These are phyloP conservation scores for Stephanodiscus triporus DNA, from an alignment of 108 stramenopile species.

Conservation along the genomic window DNA sequence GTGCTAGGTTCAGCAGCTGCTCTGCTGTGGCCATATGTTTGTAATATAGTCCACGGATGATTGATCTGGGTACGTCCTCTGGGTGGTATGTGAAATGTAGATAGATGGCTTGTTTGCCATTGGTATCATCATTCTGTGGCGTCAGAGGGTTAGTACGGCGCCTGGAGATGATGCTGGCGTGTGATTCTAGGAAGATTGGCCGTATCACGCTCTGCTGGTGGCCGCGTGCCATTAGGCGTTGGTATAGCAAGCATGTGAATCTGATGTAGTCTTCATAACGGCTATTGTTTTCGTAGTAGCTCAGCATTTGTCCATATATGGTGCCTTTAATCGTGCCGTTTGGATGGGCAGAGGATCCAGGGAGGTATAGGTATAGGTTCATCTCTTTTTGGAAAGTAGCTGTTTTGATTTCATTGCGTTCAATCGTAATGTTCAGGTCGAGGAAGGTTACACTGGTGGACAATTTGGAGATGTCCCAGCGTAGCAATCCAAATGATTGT, in stretches of 20 bases:
- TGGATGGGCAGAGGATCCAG: constrained; percentile 24
- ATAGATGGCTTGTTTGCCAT: not conserved
- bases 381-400: constrained; percentile 20
- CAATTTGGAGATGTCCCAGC: not conserved
- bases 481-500: not conserved
- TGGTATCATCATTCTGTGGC: not conserved
- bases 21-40: constrained; percentile 1
- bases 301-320: constrained; percentile 8
- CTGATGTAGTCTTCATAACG: constrained; percentile 12
- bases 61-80: constrained; percentile 13
- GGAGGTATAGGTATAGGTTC: constrained; percentile 27
- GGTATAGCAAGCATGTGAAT: constrained; percentile 7
- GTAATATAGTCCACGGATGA: constrained; percentile 11
- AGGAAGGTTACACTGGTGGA: not conserved
- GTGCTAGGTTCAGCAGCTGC: not conserved
- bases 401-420: not conserved
- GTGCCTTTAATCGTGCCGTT: constrained; percentile 21
- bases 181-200: constrained; percentile 9
- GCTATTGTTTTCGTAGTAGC: constrained; percentile 30
- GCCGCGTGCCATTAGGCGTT: constrained; percentile 15
- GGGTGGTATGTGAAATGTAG: constrained; percentile 22
- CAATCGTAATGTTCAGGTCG: constrained; percentile 16
- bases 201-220: not conserved
- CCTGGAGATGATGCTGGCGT: not conserved
- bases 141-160: not conserved